Evolutionary conservation across 768 basidiomycete species (phyloP).

Genomic region (Pleurotus pulmonarius): DNA sequence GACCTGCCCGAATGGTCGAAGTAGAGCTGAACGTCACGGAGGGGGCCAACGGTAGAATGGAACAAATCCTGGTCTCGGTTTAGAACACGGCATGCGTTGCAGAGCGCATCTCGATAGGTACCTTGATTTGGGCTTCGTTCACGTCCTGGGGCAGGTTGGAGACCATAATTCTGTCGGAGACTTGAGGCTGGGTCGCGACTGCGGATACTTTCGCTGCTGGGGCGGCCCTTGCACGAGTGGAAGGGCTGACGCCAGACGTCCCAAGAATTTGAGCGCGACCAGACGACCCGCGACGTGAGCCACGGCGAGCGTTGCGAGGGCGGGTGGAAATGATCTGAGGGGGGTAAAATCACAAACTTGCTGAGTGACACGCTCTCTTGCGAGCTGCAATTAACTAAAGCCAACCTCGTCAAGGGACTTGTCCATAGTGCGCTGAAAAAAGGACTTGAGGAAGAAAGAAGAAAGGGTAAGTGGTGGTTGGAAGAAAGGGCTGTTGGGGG

Average conservation of each 20-base stretch:
- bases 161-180: slow-evolving; percentile 90
- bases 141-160: slow-evolving; percentile 92
- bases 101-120: slow-evolving; percentile 22
- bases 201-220: slow-evolving; percentile 38
- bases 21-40: slow-evolving; percentile 78
- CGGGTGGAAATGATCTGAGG: slow-evolving; percentile 65
- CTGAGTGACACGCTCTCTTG: slow-evolving; percentile 9
- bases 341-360: slow-evolving; percentile 15
- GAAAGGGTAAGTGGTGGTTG: slow-evolving; percentile 12
- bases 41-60: slow-evolving; percentile 82
- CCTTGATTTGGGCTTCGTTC: slow-evolving; percentile 91
- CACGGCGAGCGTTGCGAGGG: slow-evolving; percentile 46
- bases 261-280: slow-evolving; percentile 64
- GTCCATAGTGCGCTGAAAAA: slow-evolving; percentile 49
- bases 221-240: slow-evolving; percentile 48
- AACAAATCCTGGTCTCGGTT: slow-evolving; percentile 78
- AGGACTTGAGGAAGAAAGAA: slow-evolving; percentile 10
- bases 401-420: slow-evolving; percentile 80
- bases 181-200: slow-evolving; percentile 21
- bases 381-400: slow-evolving; percentile 11
- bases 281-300: slow-evolving; percentile 37
- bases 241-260: slow-evolving; percentile 40
- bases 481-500: slow-evolving; percentile 12
- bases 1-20: slow-evolving; percentile 85
- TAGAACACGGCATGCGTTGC: slow-evolving; percentile 7